These are phyloP conservation scores for Setaria viridis DNA, from an alignment of 202 grass and related monocot genomes.

Conservation along the genomic window DNA sequence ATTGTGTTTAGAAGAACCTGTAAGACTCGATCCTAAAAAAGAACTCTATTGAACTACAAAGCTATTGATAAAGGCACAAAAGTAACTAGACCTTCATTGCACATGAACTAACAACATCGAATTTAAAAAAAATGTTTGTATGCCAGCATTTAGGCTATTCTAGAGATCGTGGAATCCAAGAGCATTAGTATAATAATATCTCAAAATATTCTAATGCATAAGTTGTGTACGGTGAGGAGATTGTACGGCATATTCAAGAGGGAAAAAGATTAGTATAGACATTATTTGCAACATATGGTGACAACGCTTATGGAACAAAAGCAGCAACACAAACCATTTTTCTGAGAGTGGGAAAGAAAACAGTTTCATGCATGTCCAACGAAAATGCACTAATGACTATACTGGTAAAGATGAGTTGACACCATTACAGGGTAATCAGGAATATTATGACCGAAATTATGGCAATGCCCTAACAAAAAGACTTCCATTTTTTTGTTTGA, in stretches of 20 bases:
- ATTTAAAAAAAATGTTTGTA: constrained; percentile 6
- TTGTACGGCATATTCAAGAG: not conserved
- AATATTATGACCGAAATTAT: constrained; percentile 8
- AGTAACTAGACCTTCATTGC: not conserved
- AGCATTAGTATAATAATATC: constrained; percentile 1
- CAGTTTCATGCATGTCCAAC: constrained; percentile 6
- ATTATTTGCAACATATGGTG: constrained; percentile 19
- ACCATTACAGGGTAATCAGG: not conserved
- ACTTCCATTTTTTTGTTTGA: not conserved
- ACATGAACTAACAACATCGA: not conserved
- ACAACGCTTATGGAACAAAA: constrained; percentile 26
- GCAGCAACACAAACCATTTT: constrained; percentile 20
- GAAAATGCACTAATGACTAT: constrained; percentile 9
- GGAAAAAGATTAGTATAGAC: not conserved
- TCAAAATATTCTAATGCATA: constrained; percentile 12
- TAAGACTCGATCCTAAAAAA: constrained; percentile 29
- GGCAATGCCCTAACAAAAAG: not conserved
- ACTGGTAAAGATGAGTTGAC: constrained; percentile 10
- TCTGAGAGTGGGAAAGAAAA: constrained; percentile 8
- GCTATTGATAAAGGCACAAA: constrained; percentile 33
- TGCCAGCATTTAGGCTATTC: constrained; percentile 13
- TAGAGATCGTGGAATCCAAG: not conserved
- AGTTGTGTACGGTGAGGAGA: not conserved
- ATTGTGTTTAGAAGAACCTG: constrained; percentile 39
- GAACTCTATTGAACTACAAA: constrained; percentile 22